Evolutionary conservation across 441 rosid species (phyloP).

Genomic region (Bocquillonia castaneifolia): DNA sequence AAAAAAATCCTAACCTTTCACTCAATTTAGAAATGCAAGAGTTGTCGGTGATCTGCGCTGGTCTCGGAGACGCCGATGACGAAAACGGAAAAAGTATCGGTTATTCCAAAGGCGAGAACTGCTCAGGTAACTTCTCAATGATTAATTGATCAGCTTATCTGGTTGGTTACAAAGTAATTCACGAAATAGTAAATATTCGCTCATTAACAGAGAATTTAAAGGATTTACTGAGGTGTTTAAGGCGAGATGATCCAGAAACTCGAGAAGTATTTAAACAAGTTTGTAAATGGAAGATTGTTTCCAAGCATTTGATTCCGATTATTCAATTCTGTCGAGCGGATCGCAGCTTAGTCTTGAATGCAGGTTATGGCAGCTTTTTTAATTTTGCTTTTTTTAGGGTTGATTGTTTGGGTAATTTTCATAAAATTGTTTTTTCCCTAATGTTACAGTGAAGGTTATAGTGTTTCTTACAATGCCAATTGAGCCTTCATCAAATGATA

Average conservation of each 20-base stretch:
- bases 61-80: constrained; percentile 68
- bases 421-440: not conserved
- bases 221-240: constrained; percentile 77
- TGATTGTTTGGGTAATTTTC: not conserved
- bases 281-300: constrained; percentile 80
- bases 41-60: constrained; percentile 63
- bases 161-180: not conserved
- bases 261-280: constrained; percentile 89
- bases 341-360: constrained; percentile 61
- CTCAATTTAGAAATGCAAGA: constrained; percentile 55
- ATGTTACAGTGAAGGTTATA: constrained; percentile 72
- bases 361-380: constrained; percentile 40
- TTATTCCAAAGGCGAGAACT: constrained; percentile 57
- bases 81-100: constrained; percentile 47
- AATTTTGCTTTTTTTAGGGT: not conserved
- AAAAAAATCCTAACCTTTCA: too few species aligned
- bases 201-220: constrained; percentile 57
- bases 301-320: constrained; percentile 88
- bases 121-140: constrained; percentile 43
- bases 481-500: constrained; percentile 65
- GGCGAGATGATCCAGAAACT: constrained; percentile 84
- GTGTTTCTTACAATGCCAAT: constrained; percentile 95
- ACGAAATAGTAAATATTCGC: not conserved
- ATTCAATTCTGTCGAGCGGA: constrained; percentile 66
- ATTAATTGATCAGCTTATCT: not conserved